phyloP scores from a whole-genome alignment of 2,329 filamentous ascomycete species.

The Trichoderma sp. region DNA sequence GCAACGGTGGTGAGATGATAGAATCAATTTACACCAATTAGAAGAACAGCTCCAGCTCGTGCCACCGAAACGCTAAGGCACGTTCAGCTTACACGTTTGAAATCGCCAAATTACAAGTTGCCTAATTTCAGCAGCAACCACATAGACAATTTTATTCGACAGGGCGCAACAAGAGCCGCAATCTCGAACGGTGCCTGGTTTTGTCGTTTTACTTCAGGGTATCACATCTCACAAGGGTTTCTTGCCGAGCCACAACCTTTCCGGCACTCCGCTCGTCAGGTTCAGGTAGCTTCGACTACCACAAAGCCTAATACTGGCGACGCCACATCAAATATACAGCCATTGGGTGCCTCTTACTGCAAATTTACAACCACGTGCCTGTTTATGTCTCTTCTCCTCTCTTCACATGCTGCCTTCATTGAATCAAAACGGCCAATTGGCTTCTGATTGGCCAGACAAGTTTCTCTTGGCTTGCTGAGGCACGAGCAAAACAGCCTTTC shows the following conservation, averaged over 20 bases:
- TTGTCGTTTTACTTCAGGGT: neutral
- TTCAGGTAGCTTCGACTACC: constrained; percentile 15
- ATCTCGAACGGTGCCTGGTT: neutral
- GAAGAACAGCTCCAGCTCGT: neutral
- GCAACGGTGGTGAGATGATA: neutral
- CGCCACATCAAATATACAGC: neutral
- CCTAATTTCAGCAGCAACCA: neutral
- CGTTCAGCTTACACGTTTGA: neutral
- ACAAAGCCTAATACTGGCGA: neutral
- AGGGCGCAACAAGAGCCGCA: neutral
- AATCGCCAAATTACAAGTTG: neutral
- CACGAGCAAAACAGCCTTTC: neutral
- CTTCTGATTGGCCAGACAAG: neutral
- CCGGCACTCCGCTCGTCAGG: constrained; percentile 1
- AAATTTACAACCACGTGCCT: neutral
- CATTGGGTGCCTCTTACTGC: neutral
- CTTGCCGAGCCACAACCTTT: neutral
- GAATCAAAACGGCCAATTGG: neutral
- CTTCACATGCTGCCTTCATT: neutral
- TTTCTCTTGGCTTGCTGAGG: neutral
- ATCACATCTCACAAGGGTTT: neutral
- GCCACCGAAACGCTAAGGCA: neutral
- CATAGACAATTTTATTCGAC: neutral
- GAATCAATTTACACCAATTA: neutral
- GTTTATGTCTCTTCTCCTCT: neutral